phyloP scores from a whole-genome alignment of 225 moss, liverwort and hornwort species.

The Polytrichum commune region DNA sequence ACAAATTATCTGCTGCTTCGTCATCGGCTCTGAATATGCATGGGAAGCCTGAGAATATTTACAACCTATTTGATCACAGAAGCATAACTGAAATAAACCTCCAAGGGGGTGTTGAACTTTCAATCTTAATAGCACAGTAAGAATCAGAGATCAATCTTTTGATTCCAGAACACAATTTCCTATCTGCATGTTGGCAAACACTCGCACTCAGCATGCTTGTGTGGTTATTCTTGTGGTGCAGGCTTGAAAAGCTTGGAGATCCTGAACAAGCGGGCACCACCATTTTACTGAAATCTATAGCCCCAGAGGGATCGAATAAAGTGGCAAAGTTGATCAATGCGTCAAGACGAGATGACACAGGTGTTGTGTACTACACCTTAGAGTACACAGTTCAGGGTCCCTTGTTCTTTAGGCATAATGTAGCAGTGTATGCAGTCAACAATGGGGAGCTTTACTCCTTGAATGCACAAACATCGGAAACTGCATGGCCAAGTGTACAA shows the following conservation, averaged over 20 bases:
- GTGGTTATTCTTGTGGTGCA: constrained; percentile 13
- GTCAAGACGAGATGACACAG: constrained; percentile 36
- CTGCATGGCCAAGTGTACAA: constrained; percentile 44
- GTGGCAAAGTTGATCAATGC: constrained; percentile 62
- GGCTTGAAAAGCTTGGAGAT: constrained; percentile 73
- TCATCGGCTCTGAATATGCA: too few relatives aligned
- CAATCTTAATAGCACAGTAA: too few relatives aligned
- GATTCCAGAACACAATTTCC: not conserved
- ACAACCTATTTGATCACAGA: too few relatives aligned
- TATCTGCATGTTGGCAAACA: not conserved
- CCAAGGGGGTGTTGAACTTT: too few relatives aligned
- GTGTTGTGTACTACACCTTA: constrained; percentile 63
- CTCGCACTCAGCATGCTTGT: not conserved
- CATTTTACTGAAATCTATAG: constrained; percentile 70
- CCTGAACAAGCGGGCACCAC: constrained; percentile 58
- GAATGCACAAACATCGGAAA: constrained; percentile 72
- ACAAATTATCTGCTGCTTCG: too few relatives aligned
- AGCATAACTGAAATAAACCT: too few relatives aligned
- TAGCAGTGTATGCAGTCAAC: constrained; percentile 69
- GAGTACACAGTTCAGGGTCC: constrained; percentile 74
- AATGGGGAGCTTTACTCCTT: constrained; percentile 60
- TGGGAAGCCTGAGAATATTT: too few relatives aligned
- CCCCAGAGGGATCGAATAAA: constrained; percentile 82
- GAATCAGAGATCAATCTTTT: too few relatives aligned
- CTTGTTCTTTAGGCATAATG: constrained; percentile 75